Evolutionary conservation across 495 filamentous ascomycete species (phyloP).

Genomic region (Massariosphaeria phaeospora): DNA sequence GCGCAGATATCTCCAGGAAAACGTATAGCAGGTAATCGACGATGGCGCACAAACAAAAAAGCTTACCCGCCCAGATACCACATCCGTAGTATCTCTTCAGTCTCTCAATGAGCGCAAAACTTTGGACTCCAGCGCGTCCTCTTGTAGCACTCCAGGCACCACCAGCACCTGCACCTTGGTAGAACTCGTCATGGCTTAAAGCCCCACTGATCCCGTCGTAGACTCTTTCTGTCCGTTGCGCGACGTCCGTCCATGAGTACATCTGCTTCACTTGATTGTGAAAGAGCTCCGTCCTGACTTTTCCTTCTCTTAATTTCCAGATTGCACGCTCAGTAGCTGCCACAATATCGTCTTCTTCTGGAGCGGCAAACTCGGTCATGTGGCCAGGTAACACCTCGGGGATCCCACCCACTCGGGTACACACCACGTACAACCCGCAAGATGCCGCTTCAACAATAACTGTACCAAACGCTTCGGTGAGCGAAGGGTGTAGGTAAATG

Average conservation of each 20-base stretch:
- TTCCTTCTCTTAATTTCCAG: slow-evolving; percentile 68
- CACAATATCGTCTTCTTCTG: slow-evolving; percentile 88
- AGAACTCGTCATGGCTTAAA: slow-evolving; percentile 80
- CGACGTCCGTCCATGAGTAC: slow-evolving; percentile 98
- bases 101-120: slow-evolving; percentile 87
- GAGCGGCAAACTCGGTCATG: slow-evolving; percentile 91
- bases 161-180: slow-evolving; percentile 51
- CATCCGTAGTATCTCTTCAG: slow-evolving; percentile 98
- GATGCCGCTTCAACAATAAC: slow-evolving; percentile 95
- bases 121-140: slow-evolving; percentile 68
- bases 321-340: slow-evolving; percentile 78
- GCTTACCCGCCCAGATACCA: slow-evolving; percentile 97
- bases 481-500: slow-evolving; percentile 89
- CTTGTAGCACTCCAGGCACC: slow-evolving; percentile 60
- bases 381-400: slow-evolving; percentile 89
- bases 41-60: slow-evolving; percentile 91
- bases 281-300: slow-evolving; percentile 85
- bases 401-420: slow-evolving; percentile 92
- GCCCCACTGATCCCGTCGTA: slow-evolving; percentile 86
- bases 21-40: slow-evolving; percentile 88
- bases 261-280: slow-evolving; percentile 95
- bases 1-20: slow-evolving; percentile 80
- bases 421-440: slow-evolving; percentile 93
- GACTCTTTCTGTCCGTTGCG: slow-evolving; percentile 84
- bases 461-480: slow-evolving; percentile 96